phyloP scores from a whole-genome alignment of 2,329 filamentous ascomycete species.

The Nigrospora sphaerica region DNA sequence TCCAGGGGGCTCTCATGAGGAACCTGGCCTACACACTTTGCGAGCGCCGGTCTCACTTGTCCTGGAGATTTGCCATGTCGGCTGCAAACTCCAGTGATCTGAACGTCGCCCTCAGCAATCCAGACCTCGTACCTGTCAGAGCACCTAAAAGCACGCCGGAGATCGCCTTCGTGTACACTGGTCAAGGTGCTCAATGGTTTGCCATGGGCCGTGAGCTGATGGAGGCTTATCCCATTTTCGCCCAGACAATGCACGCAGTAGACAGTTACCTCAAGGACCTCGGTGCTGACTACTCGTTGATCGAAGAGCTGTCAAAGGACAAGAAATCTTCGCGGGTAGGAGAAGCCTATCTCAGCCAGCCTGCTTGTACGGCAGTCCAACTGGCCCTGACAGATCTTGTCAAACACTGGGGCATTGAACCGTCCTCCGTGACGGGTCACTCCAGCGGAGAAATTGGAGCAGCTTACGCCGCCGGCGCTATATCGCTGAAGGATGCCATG shows the following conservation, averaged over 20 bases:
- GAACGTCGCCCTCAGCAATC: slow-evolving; percentile 13
- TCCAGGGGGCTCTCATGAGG: slow-evolving; percentile 16
- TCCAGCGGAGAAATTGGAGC: slow-evolving; percentile 15
- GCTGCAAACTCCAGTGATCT: slow-evolving; percentile 12
- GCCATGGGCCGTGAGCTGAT: slow-evolving; percentile 25
- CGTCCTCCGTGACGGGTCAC: slow-evolving; percentile 18
- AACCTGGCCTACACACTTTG: slow-evolving; percentile 22
- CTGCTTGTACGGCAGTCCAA: slow-evolving; percentile 32
- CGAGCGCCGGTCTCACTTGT: slow-evolving; percentile 17
- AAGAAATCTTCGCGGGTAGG: slow-evolving; percentile 13
- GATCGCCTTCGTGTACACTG: slow-evolving; percentile 24
- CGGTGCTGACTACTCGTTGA: slow-evolving; percentile 14
- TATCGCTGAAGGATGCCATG: slow-evolving; percentile 14
- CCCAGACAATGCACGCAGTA: slow-evolving; percentile 7
- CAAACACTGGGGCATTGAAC: slow-evolving; percentile 16
- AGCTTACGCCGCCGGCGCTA: slow-evolving; percentile 18
- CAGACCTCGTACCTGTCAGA: slow-evolving; percentile 13
- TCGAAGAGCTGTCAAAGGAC: slow-evolving; percentile 11
- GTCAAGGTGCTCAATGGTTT: slow-evolving; percentile 27
- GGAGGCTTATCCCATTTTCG: slow-evolving; percentile 9
- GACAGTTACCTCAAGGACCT: slow-evolving; percentile 9
- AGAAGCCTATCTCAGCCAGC: slow-evolving; percentile 21
- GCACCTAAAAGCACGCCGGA: slow-evolving; percentile 10
- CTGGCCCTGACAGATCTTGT: slow-evolving; percentile 31
- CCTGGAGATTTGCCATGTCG: slow-evolving; percentile 13